These are phyloP conservation scores for Podospora didyma DNA, from an alignment of 495 filamentous ascomycete species.

Conservation along the genomic window DNA sequence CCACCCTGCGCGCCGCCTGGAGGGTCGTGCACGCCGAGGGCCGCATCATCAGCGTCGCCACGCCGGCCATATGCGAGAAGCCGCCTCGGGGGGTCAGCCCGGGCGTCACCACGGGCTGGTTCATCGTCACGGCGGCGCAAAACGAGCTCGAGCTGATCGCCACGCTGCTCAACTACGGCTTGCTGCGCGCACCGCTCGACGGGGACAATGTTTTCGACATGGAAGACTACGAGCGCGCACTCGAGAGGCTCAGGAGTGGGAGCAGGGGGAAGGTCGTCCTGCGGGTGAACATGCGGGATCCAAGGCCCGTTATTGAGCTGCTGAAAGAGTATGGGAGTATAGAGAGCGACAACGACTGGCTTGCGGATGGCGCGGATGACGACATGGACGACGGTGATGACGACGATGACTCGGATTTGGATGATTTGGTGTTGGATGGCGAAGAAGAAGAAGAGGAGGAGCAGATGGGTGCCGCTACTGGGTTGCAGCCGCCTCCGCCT, in stretches of 20 bases:
- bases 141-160: conserved; percentile 41
- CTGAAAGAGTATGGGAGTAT: not conserved
- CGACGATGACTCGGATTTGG: too few relatives aligned
- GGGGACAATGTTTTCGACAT: conserved; percentile 38
- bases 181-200: conserved; percentile 38
- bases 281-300: not conserved
- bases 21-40: conserved; percentile 39
- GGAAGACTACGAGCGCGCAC: conserved; percentile 40
- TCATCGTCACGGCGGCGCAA: conserved; percentile 42
- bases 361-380: not conserved
- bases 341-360: not conserved
- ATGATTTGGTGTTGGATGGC: too few relatives aligned
- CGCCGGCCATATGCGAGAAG: conserved; percentile 31
- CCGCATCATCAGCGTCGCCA: conserved; percentile 42
- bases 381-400: too few relatives aligned
- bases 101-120: conserved; percentile 30
- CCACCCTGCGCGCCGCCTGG: conserved; percentile 45
- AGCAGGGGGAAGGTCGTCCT: conserved; percentile 42
- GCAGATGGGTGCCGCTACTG: too few relatives aligned
- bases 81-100: conserved; percentile 15
- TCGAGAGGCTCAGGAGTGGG: conserved; percentile 35
- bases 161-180: conserved; percentile 38
- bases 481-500: too few relatives aligned
- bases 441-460: too few relatives aligned
- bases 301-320: not conserved